Conservation (phyloP, 176 grass and related monocot species). For the Eleusine coracana region DNA sequence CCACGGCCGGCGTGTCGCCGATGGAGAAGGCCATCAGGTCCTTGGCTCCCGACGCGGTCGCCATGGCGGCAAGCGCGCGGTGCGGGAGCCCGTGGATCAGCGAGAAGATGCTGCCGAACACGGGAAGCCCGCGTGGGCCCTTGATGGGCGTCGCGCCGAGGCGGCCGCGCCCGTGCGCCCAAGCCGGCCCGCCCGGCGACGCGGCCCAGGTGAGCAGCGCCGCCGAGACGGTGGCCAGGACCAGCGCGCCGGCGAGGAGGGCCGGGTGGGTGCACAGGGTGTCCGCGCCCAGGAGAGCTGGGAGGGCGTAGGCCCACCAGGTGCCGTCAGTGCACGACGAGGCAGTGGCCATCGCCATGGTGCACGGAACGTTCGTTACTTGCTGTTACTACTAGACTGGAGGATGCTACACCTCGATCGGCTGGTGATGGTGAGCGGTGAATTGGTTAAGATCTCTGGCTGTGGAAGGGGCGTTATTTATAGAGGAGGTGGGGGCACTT, state of each 20-base stretch:
- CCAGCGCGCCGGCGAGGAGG: conserved; percentile 38
- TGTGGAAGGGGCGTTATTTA: too few relatives aligned
- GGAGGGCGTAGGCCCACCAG: conserved; percentile 66
- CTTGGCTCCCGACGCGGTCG: background rate
- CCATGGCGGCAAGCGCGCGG: conserved; percentile 50
- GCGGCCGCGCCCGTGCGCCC: conserved; percentile 47
- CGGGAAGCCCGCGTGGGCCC: conserved; percentile 55
- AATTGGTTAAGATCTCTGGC: background rate
- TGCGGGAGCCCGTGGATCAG: conserved; percentile 55
- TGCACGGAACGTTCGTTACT: background rate
- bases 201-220: conserved; percentile 51
- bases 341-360: conserved; percentile 18
- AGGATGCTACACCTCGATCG: background rate
- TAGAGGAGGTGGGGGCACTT: too few relatives aligned
- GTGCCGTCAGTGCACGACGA: conserved; percentile 50
- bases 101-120: conserved; percentile 66
- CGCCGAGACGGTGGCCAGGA: conserved; percentile 35
- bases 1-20: conserved; percentile 55
- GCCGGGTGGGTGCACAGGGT: conserved; percentile 34
- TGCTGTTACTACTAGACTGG: background rate
- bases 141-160: conserved; percentile 36
- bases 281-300: conserved; percentile 53
- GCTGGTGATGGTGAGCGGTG: background rate
- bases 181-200: conserved; percentile 56
- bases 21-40: conserved; percentile 83